These are phyloP conservation scores for Ormosia semicastrata DNA, from an alignment of 306 rosid species.

Conservation along the genomic window DNA sequence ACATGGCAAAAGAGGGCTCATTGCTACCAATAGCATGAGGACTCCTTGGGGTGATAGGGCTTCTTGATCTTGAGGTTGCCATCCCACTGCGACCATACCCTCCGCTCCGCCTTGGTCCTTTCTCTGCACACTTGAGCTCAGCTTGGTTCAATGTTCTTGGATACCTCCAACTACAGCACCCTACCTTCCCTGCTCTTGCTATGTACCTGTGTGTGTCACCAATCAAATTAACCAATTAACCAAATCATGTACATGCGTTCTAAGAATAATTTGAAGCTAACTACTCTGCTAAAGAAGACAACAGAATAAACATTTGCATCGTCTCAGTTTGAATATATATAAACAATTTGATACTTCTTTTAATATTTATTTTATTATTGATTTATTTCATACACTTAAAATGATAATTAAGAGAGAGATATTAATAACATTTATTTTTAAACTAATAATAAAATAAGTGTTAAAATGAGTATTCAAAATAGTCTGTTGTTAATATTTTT, in stretches of 20 bases:
- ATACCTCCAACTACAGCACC: constrained; percentile 61
- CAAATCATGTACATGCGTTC: background rate
- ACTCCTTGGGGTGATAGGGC: constrained; percentile 36
- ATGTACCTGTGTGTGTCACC: constrained; percentile 54
- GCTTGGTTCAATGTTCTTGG: constrained; percentile 51
- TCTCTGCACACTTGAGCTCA: constrained; percentile 82
- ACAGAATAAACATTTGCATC: background rate
- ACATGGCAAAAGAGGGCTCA: constrained; percentile 46
- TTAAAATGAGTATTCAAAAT: too few relatives aligned
- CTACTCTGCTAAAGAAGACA: background rate
- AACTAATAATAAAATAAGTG: too few relatives aligned
- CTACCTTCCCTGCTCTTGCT: constrained; percentile 58
- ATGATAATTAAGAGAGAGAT: too few relatives aligned
- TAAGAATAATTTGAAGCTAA: too few relatives aligned
- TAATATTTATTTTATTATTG: too few relatives aligned
- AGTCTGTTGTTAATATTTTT: too few relatives aligned
- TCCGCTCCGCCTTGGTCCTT: constrained; percentile 63
- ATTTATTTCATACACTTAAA: too few relatives aligned
- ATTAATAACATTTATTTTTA: too few relatives aligned
- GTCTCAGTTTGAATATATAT: background rate
- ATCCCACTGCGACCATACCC: constrained; percentile 31
- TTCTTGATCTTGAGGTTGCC: constrained; percentile 32
- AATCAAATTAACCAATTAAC: background rate
- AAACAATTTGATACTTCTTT: too few relatives aligned
- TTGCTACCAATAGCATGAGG: constrained; percentile 15